phyloP scores from a whole-genome alignment of 768 basidiomycete genomes.

The Lactarius akahatsu region DNA sequence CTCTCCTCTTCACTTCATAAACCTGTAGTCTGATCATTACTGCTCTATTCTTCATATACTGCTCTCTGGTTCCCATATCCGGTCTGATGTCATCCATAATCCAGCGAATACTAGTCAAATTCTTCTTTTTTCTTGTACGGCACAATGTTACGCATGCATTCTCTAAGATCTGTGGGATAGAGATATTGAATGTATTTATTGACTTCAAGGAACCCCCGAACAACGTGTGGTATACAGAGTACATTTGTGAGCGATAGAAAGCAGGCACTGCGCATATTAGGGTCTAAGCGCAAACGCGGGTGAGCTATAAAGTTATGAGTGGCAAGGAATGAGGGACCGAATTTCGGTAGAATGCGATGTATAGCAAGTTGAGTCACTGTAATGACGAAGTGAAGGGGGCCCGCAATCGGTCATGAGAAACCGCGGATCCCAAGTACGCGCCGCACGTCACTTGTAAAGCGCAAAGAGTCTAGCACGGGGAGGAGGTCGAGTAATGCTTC shows the following conservation, averaged over 20 bases:
- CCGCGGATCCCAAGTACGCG: constrained; percentile 79
- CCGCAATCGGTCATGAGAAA: constrained; percentile 40
- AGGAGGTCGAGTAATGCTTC: constrained; percentile 94
- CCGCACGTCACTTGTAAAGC: constrained; percentile 95
- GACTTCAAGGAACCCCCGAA: constrained; percentile 14
- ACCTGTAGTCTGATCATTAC: constrained; percentile 27
- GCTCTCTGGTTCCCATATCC: constrained; percentile 9
- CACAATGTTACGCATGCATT: constrained; percentile 1
- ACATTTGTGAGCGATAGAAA: constrained; percentile 25
- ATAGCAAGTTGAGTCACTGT: neutral
- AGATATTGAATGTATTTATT: constrained; percentile 19
- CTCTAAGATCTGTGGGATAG: constrained; percentile 2
- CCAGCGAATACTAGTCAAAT: constrained; percentile 13
- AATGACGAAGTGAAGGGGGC: constrained; percentile 4
- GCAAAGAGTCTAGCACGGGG: constrained; percentile 91
- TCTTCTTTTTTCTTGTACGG: constrained; percentile 7
- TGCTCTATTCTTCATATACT: constrained; percentile 20
- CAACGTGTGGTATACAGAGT: constrained; percentile 28
- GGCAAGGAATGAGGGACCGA: constrained; percentile 12
- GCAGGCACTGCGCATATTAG: constrained; percentile 23
- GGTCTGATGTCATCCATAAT: constrained; percentile 22
- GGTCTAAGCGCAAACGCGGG: constrained; percentile 23
- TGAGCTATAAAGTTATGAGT: constrained; percentile 28
- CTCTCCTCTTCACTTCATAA: constrained; percentile 13
- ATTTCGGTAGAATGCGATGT: constrained; percentile 12